phyloP scores from a whole-genome alignment of 2,329 filamentous ascomycete genomes.

The Zymoseptoria pseudotritici region DNA sequence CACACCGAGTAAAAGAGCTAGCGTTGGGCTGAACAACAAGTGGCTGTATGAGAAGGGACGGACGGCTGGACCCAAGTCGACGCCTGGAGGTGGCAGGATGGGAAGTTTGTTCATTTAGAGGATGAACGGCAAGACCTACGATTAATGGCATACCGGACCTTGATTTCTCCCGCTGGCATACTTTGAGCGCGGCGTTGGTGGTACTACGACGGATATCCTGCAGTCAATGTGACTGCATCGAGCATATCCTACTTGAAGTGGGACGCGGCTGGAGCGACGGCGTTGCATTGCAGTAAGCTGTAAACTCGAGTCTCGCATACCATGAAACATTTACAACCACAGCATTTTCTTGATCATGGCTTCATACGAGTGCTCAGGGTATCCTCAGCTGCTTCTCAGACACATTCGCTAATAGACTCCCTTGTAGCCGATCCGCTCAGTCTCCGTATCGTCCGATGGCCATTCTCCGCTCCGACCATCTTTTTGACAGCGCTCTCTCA shows the following conservation, averaged over 20 bases:
- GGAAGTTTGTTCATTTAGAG: neutral
- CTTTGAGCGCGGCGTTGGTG: neutral
- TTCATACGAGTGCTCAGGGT: neutral
- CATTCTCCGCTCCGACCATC: too few species aligned
- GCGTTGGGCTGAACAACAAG: constrained; percentile 77
- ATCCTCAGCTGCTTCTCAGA: neutral
- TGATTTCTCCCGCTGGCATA: neutral
- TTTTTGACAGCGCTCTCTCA: neutral
- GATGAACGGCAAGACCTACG: neutral
- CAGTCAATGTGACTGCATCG: neutral
- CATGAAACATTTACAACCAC: neutral
- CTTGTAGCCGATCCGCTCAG: neutral
- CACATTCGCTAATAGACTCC: neutral
- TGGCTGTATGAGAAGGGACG: constrained; percentile 83
- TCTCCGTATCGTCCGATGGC: too few species aligned
- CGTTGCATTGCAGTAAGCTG: neutral
- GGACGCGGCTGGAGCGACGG: neutral
- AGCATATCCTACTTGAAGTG: neutral
- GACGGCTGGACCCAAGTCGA: constrained; percentile 9
- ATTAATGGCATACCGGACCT: neutral
- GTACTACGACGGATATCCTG: neutral
- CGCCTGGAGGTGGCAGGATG: neutral
- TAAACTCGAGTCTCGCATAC: neutral
- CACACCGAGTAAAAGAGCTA: constrained; percentile 45
- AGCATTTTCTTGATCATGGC: neutral